These are phyloP conservation scores for Monosporascus sp. DNA, from an alignment of 2,329 filamentous ascomycete genomes.

Conservation along the genomic window DNA sequence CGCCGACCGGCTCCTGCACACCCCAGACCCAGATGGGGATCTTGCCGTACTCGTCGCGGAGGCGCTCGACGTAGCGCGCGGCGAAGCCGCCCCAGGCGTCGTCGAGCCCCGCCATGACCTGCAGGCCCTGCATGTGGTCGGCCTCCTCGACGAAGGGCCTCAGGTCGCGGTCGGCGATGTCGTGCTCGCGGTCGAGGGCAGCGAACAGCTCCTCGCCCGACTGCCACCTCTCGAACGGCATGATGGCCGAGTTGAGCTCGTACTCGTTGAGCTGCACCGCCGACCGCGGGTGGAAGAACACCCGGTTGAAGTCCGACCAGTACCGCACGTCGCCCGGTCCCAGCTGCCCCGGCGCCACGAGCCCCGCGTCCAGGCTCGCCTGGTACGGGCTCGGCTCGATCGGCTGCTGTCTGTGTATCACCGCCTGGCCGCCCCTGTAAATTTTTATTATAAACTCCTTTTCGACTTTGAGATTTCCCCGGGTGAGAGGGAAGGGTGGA, in stretches of 20 bases:
- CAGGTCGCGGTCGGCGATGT: constrained; percentile 85
- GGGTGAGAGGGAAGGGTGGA: neutral
- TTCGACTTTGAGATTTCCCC: neutral
- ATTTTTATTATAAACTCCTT: neutral
- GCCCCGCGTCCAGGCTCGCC: constrained; percentile 68
- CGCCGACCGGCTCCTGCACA: constrained; percentile 56
- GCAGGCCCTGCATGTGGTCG: constrained; percentile 84
- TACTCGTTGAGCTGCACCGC: constrained; percentile 84
- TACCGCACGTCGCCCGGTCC: constrained; percentile 73
- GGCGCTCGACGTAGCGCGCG: constrained; percentile 64
- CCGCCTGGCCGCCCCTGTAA: constrained; percentile 57
- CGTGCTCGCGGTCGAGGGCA: constrained; percentile 70
- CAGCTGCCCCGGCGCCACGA: constrained; percentile 55
- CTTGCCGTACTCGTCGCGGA: constrained; percentile 90
- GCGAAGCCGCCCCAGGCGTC: constrained; percentile 81
- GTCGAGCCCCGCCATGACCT: constrained; percentile 66
- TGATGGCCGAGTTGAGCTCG: constrained; percentile 71
- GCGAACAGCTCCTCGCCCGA: constrained; percentile 71
- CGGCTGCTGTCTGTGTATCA: constrained; percentile 62
- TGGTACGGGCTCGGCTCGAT: constrained; percentile 75
- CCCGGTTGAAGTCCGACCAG: constrained; percentile 92
- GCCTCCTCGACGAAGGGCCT: constrained; percentile 88
- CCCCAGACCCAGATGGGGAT: constrained; percentile 83
- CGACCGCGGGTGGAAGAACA: constrained; percentile 88
- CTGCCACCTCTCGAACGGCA: constrained; percentile 75